Evolutionary conservation across 352 stramenopile genomes (phyloP).

Genomic region (Phytophthora constricta): DNA sequence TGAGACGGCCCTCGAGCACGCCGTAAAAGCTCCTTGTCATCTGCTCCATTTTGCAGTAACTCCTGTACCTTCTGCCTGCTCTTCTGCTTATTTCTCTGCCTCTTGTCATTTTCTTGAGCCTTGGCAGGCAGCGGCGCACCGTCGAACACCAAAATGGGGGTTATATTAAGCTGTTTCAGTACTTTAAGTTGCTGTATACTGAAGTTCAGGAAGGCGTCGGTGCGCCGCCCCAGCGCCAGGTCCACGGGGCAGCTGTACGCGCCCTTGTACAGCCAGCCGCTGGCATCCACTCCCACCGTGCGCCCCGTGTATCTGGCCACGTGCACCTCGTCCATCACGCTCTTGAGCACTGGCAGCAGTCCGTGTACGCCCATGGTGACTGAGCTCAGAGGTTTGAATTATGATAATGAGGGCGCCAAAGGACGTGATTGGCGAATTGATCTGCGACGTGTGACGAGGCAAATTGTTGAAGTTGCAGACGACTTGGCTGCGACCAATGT

Average conservation of each 20-base stretch:
- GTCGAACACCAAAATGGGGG: conserved; percentile 94
- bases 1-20: conserved; percentile 59
- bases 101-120: conserved; percentile 56
- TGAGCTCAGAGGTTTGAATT: too few species aligned
- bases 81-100: conserved; percentile 49
- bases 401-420: too few species aligned
- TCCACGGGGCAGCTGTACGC: conserved; percentile 89
- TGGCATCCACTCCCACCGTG: conserved; percentile 74
- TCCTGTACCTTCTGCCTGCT: conserved; percentile 50
- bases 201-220: conserved; percentile 79
- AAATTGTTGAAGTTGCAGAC: too few species aligned
- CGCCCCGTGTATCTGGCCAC: conserved; percentile 81
- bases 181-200: conserved; percentile 90
- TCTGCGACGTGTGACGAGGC: too few species aligned
- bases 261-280: conserved; percentile 91
- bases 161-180: conserved; percentile 84
- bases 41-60: conserved; percentile 30
- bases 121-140: conserved; percentile 92
- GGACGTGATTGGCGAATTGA: too few species aligned
- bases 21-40: conserved; percentile 30
- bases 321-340: conserved; percentile 76
- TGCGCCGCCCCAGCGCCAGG: conserved; percentile 67
- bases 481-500: too few species aligned
- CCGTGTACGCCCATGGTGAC: conserved; percentile 71
- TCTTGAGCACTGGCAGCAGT: conserved; percentile 70